Conservation (phyloP, 306 rosid species). For the Fragaria vesca region DNA sequence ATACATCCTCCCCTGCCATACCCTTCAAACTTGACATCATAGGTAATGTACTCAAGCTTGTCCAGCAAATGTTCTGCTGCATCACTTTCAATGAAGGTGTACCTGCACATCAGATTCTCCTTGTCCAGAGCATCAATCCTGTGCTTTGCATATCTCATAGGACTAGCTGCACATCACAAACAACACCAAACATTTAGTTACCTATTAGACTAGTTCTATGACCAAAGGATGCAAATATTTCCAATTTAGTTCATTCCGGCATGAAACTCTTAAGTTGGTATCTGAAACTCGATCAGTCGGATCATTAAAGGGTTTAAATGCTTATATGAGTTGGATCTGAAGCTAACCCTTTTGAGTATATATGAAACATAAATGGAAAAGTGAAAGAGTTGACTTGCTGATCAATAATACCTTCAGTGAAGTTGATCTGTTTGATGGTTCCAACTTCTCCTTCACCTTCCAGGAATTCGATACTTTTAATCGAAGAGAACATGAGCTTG, state of each 20-base stretch:
- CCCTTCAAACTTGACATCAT: conserved; percentile 43
- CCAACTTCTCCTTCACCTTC: conserved; percentile 45
- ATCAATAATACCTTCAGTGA: conserved; percentile 35
- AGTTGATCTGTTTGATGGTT: conserved; percentile 46
- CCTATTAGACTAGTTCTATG: neutral
- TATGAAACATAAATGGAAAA: neutral
- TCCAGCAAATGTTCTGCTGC: conserved; percentile 29
- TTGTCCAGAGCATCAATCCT: conserved; percentile 43
- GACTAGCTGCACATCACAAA: conserved; percentile 36
- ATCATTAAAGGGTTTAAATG: neutral
- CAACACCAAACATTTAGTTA: neutral
- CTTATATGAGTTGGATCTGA: neutral
- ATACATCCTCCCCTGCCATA: conserved; percentile 43
- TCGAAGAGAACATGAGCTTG: conserved; percentile 41
- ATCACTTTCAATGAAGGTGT: conserved; percentile 42
- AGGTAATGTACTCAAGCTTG: conserved; percentile 38
- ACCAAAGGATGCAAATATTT: neutral
- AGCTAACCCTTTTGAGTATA: neutral
- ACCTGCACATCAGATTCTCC: conserved; percentile 32
- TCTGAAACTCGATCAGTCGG: neutral
- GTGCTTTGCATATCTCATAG: conserved; percentile 35
- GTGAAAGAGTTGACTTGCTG: neutral
- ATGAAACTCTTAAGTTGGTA: neutral
- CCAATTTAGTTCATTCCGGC: neutral
- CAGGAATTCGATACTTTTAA: conserved; percentile 46